Evolutionary conservation across 2,329 filamentous ascomycete species (phyloP), one percentile per base, ranked within the genome.

Genomic region (Diaporthe ilicicola): DNA sequence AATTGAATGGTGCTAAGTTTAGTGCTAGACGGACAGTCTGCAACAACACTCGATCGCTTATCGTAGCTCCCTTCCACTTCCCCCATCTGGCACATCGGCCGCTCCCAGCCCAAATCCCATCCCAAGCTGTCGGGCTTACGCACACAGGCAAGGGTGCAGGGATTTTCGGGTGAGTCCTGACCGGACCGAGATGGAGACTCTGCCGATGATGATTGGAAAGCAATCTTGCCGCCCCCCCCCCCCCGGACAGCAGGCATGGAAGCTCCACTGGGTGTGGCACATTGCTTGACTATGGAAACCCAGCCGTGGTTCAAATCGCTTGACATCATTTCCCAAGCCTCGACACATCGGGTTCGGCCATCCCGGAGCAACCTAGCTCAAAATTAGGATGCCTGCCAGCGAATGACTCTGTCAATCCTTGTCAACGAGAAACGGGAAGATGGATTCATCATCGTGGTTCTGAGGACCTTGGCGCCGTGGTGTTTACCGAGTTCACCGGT

Each of bases 61-160:
- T 15, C 19, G 24, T 24, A 64, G 29, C 19, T 59, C 13, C 19
- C n/a, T 24, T 15, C 39, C 15, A 50, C 17, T 39, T 56, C 8
- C 22, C 66, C 42, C 4, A 32, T 59, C 32, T 39, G 29, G 65
- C 29, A 68, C 37, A 50, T 17, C 66, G 3, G 53, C 53, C 39
- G 42, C 29, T 50, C 27, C 39, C 53, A 59, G 42, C 65, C 27
- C 66, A 59, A 34, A 62, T 50, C 46, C 56, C 12, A 53, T 67
- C 67, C 70, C 71, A 68, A 59, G 67, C 62, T 70, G 68, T 68
- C 71, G 71, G 70, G 70, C 34, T 67, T 61, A 66, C 66, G 51
- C 67, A 54, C 42, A 32, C 51, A 13, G 46, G 61, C 53, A 62
- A 37, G 42, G 42, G 37, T 13, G 53, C 42, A 42, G 59, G 59